Conservation (phyloP, 139 green algal genomes). For the Chlorella sp. region DNA sequence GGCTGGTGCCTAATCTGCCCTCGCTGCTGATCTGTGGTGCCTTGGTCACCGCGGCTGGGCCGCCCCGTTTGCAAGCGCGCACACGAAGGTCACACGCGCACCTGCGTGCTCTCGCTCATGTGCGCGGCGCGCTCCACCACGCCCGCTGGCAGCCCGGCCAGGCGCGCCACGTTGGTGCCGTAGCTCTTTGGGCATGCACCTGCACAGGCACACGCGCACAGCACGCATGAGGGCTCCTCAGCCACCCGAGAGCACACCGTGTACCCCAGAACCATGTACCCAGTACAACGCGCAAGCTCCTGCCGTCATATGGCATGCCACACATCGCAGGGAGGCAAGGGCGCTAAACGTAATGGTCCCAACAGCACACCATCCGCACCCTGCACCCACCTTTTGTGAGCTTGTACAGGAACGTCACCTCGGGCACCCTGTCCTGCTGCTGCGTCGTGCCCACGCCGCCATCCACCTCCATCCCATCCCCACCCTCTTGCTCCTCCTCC, state of each 20-base stretch:
- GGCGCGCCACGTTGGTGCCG: conserved; percentile 88
- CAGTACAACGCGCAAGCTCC: no score
- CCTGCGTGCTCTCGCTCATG: conserved; percentile 7
- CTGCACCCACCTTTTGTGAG: conserved; percentile 30
- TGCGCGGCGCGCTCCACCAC: conserved; percentile 54
- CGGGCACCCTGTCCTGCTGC: conserved; percentile 10
- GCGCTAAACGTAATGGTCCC: no score
- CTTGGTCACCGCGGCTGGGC: no score
- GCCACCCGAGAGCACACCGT: no score
- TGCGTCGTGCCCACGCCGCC: background rate
- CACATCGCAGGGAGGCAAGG: no score
- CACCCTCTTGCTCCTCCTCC: background rate
- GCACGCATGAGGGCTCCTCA: background rate
- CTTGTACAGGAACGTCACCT: conserved; percentile 95
- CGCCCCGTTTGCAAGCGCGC: no score
- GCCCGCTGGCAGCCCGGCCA: conserved; percentile 78
- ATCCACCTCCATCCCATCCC: background rate
- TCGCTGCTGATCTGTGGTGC: no score
- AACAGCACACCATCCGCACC: no score
- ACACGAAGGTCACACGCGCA: no score
- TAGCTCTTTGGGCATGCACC: conserved; percentile 90
- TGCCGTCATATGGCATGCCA: no score
- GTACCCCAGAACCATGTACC: no score
- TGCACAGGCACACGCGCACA: conserved; percentile 3
- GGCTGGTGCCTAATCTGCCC: no score